Evolutionary conservation across 1,284 basidiomycete species (phyloP), one percentile per base, ranked within the genome.

Genomic region (Blastosporella zonata): DNA sequence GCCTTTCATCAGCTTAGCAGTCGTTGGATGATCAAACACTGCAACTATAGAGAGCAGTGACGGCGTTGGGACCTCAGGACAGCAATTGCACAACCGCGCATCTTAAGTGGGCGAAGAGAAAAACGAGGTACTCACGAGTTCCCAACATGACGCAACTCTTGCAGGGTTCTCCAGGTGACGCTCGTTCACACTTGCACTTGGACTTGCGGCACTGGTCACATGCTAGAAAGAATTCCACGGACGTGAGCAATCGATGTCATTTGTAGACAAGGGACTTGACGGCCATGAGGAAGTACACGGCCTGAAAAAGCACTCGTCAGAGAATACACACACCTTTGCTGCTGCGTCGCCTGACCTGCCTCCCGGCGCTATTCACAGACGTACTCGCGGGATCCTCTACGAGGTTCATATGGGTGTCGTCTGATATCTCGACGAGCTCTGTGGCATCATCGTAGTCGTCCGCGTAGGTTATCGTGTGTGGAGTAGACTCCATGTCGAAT

Each of bases 141-240:
- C 79, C 80, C 17, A 89, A 73, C 70, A 87, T 74, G 27, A 82
- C 68, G 61, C 88, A 90, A 59, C 79, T 87, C 62, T 83, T 83
- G 68, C 87, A 87, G 8, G 78, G 76, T 52, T 80, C 77, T 43
- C 67, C 72, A 36, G 72, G 69, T 29, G 71, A 71, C 31, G 73
- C 58, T 36, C 83, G 75, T 62, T 86, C 82, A 67, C 86, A 88
- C 65, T 87, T 87, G 72, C 84, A 87, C 65, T 89, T 89, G 43
- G 78, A 79, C 65, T 87, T 90, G 50, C 88, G 79, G 65, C 89
- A 91, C 62, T 90, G 87, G 67, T 88, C 84, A 66, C 87, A 90
- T 25, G 84, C 86, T 84, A 25, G 15, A 25, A 41, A 47, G 31
- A 43, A 25, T 52, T 49, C 46, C 50, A 31, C 33, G 47, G 49